Evolutionary conservation across 768 basidiomycete species (phyloP).

Genomic region (Nidularia pulvinata): DNA sequence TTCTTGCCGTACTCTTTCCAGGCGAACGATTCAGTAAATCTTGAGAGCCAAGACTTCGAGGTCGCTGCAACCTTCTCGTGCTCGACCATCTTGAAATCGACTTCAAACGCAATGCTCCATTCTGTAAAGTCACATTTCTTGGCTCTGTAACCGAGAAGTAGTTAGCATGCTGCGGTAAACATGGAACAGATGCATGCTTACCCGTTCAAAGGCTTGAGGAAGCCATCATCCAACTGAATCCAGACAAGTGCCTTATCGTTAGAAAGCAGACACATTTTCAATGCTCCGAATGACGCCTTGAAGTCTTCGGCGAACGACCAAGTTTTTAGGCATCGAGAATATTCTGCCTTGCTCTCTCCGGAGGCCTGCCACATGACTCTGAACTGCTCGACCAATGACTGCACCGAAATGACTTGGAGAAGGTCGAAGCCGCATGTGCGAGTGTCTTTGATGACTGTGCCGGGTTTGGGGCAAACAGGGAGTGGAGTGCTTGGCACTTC

Average conservation of each 20-base stretch:
- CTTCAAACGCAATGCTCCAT: constrained; percentile 8
- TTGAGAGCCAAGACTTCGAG: constrained; percentile 4
- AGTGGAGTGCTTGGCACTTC: neutral
- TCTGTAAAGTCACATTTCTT: constrained; percentile 1
- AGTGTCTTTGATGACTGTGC: neutral
- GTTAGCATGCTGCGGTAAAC: neutral
- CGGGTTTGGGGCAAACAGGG: neutral
- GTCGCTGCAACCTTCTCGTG: constrained; percentile 1
- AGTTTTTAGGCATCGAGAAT: neutral
- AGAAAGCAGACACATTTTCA: constrained; percentile 2
- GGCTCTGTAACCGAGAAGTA: neutral
- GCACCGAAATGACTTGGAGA: neutral
- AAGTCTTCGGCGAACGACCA: constrained; percentile 4
- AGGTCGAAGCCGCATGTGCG: neutral
- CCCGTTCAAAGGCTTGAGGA: constrained; percentile 1
- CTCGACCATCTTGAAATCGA: constrained; percentile 3
- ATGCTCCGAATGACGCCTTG: constrained; percentile 4
- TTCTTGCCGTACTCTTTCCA: constrained; percentile 2
- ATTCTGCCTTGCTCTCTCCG: neutral
- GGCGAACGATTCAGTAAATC: constrained; percentile 2
- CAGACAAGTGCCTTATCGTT: constrained; percentile 4
- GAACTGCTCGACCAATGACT: neutral
- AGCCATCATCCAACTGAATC: constrained; percentile 4
- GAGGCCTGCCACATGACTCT: neutral
- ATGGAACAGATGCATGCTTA: neutral